Conservation (phyloP, 2,329 filamentous ascomycete genomes). For the Penicillium glabrum region DNA sequence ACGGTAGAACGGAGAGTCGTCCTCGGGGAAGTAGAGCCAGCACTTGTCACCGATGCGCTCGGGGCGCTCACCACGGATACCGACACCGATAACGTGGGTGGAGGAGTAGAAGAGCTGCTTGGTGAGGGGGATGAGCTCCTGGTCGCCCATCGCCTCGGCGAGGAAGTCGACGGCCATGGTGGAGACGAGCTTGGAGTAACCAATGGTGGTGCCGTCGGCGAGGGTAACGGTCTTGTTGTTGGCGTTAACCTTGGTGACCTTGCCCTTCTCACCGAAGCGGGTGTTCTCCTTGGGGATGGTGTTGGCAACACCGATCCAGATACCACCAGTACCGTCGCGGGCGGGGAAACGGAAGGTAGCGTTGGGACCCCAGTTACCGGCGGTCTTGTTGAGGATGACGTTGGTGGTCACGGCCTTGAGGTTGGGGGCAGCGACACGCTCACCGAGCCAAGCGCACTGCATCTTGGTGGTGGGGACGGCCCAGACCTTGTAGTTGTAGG, state of each 20-base stretch:
- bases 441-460: constrained; percentile 98
- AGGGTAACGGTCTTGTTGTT: constrained; percentile 79
- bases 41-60: constrained; percentile 99
- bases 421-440: constrained; percentile 95
- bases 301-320: constrained; percentile 96
- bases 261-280: constrained; percentile 79
- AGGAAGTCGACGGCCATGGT: constrained; percentile 95
- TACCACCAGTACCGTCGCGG: constrained; percentile 91
- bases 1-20: constrained; percentile 98
- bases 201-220: constrained; percentile 80
- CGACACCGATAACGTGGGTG: constrained; percentile 95
- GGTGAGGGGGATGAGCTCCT: constrained; percentile 77
- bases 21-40: constrained; percentile 99
- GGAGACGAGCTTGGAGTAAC: constrained; percentile 88
- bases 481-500: constrained; percentile 99
- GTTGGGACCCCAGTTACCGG: constrained; percentile 97
- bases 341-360: constrained; percentile 98
- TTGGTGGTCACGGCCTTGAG: constrained; percentile 92
- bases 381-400: constrained; percentile 92
- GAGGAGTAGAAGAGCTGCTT: constrained; percentile 96
- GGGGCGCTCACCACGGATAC: constrained; percentile 85
- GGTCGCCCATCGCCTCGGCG: constrained; percentile 81
- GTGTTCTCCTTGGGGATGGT: constrained; percentile 91
- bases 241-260: constrained; percentile 84
- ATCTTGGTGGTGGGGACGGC: constrained; percentile 98